Evolutionary conservation across 371 early-diverging fungal species (phyloP).

Genomic region (Actinomortierella ambigua): DNA sequence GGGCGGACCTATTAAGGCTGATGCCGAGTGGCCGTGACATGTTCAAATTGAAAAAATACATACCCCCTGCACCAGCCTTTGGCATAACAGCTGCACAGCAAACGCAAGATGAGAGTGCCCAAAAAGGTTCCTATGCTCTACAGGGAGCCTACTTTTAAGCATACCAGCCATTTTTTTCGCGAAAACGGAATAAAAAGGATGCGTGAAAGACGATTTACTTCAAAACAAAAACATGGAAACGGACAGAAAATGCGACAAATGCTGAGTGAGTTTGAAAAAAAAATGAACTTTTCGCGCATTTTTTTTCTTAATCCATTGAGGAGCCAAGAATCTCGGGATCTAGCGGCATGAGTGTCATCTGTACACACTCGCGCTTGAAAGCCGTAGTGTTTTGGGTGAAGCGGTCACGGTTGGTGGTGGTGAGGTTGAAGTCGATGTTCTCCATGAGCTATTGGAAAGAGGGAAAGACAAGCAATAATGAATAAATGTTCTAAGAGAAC

Average conservation of each 20-base stretch:
- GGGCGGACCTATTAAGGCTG: conserved; percentile 56
- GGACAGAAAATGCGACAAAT: neutral
- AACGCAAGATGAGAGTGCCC: conserved; percentile 11
- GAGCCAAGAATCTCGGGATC: neutral
- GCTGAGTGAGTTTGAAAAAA: no score
- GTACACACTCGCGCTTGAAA: conserved; percentile 63
- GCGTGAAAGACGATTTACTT: neutral
- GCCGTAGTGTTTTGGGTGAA: conserved; percentile 80
- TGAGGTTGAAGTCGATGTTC: conserved; percentile 67
- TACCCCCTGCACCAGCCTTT: conserved; percentile 55
- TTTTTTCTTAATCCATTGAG: conserved; percentile 1
- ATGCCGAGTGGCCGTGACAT: conserved; percentile 67
- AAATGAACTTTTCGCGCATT: neutral
- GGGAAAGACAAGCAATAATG: neutral
- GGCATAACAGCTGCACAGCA: conserved; percentile 31
- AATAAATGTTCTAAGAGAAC: neutral
- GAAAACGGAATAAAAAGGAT: neutral
- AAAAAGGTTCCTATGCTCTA: conserved; percentile 32
- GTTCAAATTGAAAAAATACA: conserved; percentile 54
- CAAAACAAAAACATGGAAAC: neutral
- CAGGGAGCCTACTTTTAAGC: conserved; percentile 38
- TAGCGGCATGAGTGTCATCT: conserved; percentile 31
- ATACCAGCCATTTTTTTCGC: no score
- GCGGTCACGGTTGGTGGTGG: conserved; percentile 72
- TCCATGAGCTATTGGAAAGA: conserved; percentile 59